Evolutionary conservation across 257 asterid species (phyloP).

Genomic region (Nicotiana otophora): DNA sequence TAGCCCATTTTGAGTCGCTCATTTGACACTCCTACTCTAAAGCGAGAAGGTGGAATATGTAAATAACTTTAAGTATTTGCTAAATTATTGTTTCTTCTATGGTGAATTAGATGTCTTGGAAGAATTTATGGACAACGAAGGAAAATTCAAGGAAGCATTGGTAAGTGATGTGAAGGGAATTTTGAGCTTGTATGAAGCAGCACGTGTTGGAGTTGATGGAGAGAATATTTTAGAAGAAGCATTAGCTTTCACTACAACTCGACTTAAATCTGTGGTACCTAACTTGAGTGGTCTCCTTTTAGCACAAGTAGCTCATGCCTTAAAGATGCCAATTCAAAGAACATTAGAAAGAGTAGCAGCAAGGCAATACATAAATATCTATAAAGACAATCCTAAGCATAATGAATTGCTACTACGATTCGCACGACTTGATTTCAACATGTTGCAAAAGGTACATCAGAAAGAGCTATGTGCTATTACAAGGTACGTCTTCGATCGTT

Average conservation of each 20-base stretch:
- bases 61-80: too few relatives aligned
- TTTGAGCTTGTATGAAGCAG: slow-evolving; percentile 14
- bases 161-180: slow-evolving; percentile 1
- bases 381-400: background rate
- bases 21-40: background rate
- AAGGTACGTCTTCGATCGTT: background rate
- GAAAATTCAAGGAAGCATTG: background rate
- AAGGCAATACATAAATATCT: background rate
- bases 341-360: background rate
- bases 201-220: slow-evolving; percentile 8
- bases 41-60: background rate
- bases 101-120: background rate
- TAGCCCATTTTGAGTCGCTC: too few relatives aligned
- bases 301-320: background rate
- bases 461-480: background rate
- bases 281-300: background rate
- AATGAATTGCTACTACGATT: background rate
- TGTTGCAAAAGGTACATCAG: background rate
- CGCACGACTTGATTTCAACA: slow-evolving; percentile 3
- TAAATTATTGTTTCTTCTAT: background rate
- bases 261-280: background rate
- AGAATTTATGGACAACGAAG: background rate
- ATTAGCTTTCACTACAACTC: background rate
- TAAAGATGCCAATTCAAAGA: slow-evolving; percentile 4
- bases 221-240: slow-evolving; percentile 11